Evolutionary conservation across 1,139 yeast genomes (phyloP).

Genomic region (Kodamaea sp.): DNA sequence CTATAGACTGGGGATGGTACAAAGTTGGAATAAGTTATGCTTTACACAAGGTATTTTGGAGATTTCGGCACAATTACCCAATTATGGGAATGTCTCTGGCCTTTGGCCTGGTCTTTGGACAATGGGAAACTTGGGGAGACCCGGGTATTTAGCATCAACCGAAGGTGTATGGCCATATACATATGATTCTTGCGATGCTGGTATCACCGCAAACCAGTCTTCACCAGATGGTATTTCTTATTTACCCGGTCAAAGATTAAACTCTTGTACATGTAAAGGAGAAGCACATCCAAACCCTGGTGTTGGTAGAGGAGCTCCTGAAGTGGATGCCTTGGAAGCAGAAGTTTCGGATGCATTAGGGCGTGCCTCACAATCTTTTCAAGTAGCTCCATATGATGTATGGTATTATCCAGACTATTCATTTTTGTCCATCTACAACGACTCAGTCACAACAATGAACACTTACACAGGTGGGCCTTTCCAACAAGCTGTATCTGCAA

Average conservation of each 20-base stretch:
- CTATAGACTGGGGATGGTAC: conserved; percentile 31
- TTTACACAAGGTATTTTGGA: conserved; percentile 26
- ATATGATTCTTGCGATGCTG: conserved; percentile 30
- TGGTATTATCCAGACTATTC: conserved; percentile 31
- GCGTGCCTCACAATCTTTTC: conserved; percentile 28
- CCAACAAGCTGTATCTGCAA: conserved; percentile 29
- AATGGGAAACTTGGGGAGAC: conserved; percentile 29
- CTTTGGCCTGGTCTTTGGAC: conserved; percentile 34
- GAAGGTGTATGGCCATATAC: conserved; percentile 33
- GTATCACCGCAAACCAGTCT: conserved; percentile 30
- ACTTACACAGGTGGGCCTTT: conserved; percentile 31
- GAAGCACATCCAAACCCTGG: conserved; percentile 28
- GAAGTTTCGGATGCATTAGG: conserved; percentile 19
- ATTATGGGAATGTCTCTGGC: conserved; percentile 27
- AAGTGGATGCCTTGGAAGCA: conserved; percentile 28
- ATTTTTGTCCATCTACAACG: conserved; percentile 21
- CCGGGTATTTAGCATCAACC: conserved; percentile 26
- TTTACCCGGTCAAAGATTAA: conserved; percentile 28
- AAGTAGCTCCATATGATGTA: conserved; percentile 29
- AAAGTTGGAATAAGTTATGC: conserved; percentile 28
- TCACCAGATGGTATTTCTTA: conserved; percentile 31
- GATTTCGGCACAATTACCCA: conserved; percentile 24
- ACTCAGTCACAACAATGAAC: conserved; percentile 25
- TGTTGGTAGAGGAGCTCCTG: conserved; percentile 29
- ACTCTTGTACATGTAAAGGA: conserved; percentile 25